Base-by-base conservation (phyloP, 352 stramenopile species). In the Globisporangium nunn region DNA sequence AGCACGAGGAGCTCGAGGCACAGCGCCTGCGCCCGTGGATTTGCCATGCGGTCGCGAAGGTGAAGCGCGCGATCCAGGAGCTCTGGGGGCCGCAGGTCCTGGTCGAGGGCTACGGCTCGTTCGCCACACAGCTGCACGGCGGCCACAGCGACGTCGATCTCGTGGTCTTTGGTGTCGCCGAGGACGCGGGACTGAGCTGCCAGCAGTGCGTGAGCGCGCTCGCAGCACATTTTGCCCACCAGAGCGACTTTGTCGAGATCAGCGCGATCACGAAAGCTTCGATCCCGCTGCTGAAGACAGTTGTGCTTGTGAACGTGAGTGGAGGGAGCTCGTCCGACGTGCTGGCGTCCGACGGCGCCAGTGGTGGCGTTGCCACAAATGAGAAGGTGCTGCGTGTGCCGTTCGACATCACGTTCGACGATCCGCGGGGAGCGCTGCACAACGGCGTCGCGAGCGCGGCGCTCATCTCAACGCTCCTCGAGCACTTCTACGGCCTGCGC, bases 391-490 rank as follows among this genome's bases (percentile, higher is more conserved):
- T 85, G 28, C 68, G 65, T 12, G 75, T 93, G 10, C 80, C 80
- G n/a, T 81, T 93, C 11, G 84, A 93, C 43, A 91, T 93, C 44
- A 93, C 84, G 7, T 93, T 91, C 47, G 83, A 91, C 57, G 77
- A 88, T n/a, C 75, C 81, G 0, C 61, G 63, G 6, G 71, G 72
- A 2, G 62, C 69, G 35, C 63, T 69, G 7, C 84, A 93, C 58
- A 89, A 91, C 28, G 81, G 84, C 0, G 69, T 93, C 15, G 84
- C 84, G 15, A 93, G 81, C 56, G 84, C 80, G 6, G 73, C 75
- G 7, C 59, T 97, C 7, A 69, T 95, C 6, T 69, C 79, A 51
- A 74, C 71, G 12, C 66, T 96, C 29, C 70, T 71, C 6, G 63
- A 64, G 6, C 72, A 80, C 17, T 91, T 96, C 17, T 88, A 89